These are phyloP conservation scores for Lecanicillium sp. DNA, from an alignment of 2,329 filamentous ascomycete genomes.

Conservation along the genomic window DNA sequence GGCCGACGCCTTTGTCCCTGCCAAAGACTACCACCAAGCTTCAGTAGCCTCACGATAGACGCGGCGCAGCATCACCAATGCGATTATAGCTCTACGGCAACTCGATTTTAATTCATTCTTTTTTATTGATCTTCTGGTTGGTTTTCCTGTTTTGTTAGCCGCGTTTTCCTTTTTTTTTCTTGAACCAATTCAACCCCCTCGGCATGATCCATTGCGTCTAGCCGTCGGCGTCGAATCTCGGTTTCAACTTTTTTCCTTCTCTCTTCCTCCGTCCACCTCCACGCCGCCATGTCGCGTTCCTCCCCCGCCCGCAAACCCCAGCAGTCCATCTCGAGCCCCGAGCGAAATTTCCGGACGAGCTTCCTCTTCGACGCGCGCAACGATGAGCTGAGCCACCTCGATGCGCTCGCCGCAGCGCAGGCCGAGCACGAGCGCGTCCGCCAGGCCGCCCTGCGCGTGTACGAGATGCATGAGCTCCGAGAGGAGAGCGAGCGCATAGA, in stretches of 20 bases:
- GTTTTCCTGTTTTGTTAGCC: background rate
- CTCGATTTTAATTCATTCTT: background rate
- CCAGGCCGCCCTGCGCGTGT: conserved; percentile 42
- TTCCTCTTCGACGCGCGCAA: conserved; percentile 59
- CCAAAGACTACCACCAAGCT: background rate
- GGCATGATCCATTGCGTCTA: conserved; percentile 1
- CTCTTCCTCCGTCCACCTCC: background rate
- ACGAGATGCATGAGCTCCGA: conserved; percentile 40
- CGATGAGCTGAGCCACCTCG: conserved; percentile 55
- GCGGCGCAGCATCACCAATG: background rate
- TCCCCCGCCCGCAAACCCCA: conserved; percentile 35
- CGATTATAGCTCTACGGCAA: background rate
- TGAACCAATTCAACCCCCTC: background rate
- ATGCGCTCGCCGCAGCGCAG: conserved; percentile 60
- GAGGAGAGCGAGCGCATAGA: conserved; percentile 38
- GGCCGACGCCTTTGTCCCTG: conserved; percentile 10
- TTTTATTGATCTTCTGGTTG: background rate
- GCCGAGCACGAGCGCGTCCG: conserved; percentile 61
- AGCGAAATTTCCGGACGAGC: conserved; percentile 45
- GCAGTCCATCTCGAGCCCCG: conserved; percentile 34
- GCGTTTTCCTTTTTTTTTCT: background rate
- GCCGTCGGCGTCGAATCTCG: background rate
- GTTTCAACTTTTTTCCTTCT: background rate
- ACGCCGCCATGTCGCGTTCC: conserved; percentile 36
- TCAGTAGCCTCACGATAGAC: background rate